Evolutionary conservation across 306 rosid genomes (phyloP), one percentile per base, ranked within the genome.

Genomic region (Quillaja saponaria): DNA sequence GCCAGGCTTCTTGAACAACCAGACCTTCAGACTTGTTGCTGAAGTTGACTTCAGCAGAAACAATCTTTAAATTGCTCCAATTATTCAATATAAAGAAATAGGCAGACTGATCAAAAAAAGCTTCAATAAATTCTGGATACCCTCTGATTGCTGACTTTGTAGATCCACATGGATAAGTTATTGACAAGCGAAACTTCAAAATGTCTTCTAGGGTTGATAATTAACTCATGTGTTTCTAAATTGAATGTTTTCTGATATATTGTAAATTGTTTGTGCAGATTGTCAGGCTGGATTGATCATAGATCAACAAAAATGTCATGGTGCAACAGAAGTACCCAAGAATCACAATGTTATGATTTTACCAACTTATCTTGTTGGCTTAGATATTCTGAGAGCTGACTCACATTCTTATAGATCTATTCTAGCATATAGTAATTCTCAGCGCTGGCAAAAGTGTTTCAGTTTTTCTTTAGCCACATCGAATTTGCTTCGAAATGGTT

Each of bases 321-420:
- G 67, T 69, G 80, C 62, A 47, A 57, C 64, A 58, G 72, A 73
- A 79, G 68, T 50, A 71, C 68, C 82, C 62, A 73, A 75, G 73
- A 50, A 49, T 74, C 65, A 50, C 65, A 76, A 72, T 66, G 61
- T 61, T 61, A 72, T 74, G 18, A 45, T 71, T 61, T 69, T 79
- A 7, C 96, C 96, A 62, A 82, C 87, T 38, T 92, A 92, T 65
- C 74, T 76, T 34, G 95, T 88, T 75, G 85, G 94, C 82, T 63
- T 82, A 33, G 92, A 84, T 77, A 68, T 80, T 70, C 77, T 92
- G 64, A 86, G 79, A 77, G 80, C 74, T 10, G 92, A 84, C 67
- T 74, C 66, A 56, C 73, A 64, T 67, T 64, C 82, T 39, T 76
- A 76, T 65, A 73, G 79, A 48, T 74, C 94, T 60, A 68, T 79